Conservation (phyloP, 768 basidiomycete species). For the Piloderma croceum region DNA sequence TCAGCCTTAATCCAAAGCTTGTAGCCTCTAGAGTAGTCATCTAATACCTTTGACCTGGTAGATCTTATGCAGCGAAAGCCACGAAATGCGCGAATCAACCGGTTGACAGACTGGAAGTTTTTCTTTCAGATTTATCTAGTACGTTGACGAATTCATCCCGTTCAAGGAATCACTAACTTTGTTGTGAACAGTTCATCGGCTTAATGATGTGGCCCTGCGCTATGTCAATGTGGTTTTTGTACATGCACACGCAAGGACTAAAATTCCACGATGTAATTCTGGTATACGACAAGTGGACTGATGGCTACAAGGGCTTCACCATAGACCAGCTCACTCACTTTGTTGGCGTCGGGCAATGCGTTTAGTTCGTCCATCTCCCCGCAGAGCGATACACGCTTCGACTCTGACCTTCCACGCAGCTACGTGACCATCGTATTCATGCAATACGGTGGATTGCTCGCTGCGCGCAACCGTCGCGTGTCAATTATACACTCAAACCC, state of each 20-base stretch:
- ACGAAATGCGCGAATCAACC: conserved; percentile 43
- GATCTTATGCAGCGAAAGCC: conserved; percentile 46
- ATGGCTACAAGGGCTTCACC: conserved; percentile 31
- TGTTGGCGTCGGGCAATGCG: conserved; percentile 39
- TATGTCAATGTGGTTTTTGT: conserved; percentile 38
- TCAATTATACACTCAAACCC: conserved; percentile 40
- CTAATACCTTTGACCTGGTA: too few species aligned
- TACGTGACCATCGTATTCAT: conserved; percentile 46
- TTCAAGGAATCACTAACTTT: conserved; percentile 2
- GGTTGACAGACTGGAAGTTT: conserved; percentile 44
- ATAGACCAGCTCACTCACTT: conserved; percentile 26
- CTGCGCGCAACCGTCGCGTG: conserved; percentile 40
- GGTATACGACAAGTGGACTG: conserved; percentile 35
- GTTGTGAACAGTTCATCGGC: conserved; percentile 32
- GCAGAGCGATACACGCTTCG: background rate
- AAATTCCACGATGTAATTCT: conserved; percentile 34
- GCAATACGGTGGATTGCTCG: conserved; percentile 38
- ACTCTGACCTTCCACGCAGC: conserved; percentile 23
- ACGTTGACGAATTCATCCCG: conserved; percentile 15
- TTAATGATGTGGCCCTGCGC: conserved; percentile 43
- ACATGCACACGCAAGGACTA: conserved; percentile 34
- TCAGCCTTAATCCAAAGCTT: conserved; percentile 9
- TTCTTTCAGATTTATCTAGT: conserved; percentile 45
- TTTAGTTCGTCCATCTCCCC: conserved; percentile 31
- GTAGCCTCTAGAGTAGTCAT: too few species aligned